phyloP scores from a whole-genome alignment of 2,329 filamentous ascomycete genomes.

The Alternaria consortialis region DNA sequence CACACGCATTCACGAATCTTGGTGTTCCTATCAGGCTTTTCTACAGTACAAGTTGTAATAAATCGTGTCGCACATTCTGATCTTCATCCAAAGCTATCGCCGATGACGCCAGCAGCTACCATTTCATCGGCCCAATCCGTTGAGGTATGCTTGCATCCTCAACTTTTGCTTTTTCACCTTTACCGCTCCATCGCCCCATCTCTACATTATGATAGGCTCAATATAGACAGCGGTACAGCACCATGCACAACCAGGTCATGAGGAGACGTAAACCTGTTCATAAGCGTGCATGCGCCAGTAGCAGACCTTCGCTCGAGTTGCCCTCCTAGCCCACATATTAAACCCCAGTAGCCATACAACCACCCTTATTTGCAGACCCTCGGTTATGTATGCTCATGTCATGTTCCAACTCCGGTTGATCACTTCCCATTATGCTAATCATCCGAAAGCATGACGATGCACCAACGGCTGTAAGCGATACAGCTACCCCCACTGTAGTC shows the following conservation, averaged over 20 bases:
- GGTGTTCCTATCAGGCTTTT: background rate
- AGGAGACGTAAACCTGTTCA: background rate
- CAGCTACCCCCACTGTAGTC: background rate
- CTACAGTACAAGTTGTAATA: background rate
- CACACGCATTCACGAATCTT: background rate
- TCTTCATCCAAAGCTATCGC: background rate
- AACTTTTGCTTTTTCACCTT: background rate
- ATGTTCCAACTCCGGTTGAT: background rate
- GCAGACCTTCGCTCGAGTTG: background rate
- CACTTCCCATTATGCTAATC: background rate
- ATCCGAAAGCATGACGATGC: background rate
- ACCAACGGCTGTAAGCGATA: background rate
- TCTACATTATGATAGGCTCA: background rate
- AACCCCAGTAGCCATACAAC: background rate
- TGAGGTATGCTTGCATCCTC: background rate
- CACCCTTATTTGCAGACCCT: background rate
- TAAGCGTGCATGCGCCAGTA: background rate
- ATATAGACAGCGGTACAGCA: slow-evolving; percentile 1
- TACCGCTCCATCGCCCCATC: background rate
- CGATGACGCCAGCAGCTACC: background rate
- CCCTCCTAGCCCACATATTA: background rate
- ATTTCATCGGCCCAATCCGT: background rate
- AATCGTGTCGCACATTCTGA: background rate
- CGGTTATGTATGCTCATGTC: background rate
- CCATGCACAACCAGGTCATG: slow-evolving; percentile 5